These are phyloP conservation scores for Claviceps pazoutovae DNA, from an alignment of 2,329 filamentous ascomycete genomes.

Conservation along the genomic window DNA sequence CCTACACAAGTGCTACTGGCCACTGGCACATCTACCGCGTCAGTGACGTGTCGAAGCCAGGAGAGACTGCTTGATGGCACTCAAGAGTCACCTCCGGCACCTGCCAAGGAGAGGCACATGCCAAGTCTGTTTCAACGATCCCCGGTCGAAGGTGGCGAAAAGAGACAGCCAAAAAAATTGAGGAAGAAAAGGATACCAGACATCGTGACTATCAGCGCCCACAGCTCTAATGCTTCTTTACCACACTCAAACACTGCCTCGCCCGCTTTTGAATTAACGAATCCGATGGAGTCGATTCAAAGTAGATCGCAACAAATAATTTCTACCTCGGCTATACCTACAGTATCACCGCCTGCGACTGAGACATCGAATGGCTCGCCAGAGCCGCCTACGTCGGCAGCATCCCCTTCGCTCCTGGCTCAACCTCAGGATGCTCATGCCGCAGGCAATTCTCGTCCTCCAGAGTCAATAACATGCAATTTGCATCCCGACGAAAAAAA, in stretches of 20 bases:
- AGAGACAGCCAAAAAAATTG: constrained; percentile 74
- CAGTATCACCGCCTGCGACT: not conserved
- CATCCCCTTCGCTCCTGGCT: constrained; percentile 8
- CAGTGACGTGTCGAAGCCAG: constrained; percentile 31
- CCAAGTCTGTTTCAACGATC: constrained; percentile 59
- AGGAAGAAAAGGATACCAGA: constrained; percentile 72
- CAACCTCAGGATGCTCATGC: constrained; percentile 22
- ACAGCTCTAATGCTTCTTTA: constrained; percentile 76
- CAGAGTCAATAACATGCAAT: constrained; percentile 27
- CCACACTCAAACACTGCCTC: constrained; percentile 30
- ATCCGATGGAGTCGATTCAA: constrained; percentile 29
- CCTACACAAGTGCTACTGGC: constrained; percentile 13
- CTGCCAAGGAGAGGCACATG: constrained; percentile 52
- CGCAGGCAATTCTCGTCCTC: constrained; percentile 32
- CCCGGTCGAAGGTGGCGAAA: constrained; percentile 43
- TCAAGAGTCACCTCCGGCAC: constrained; percentile 37
- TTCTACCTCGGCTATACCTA: not conserved
- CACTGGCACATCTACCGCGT: constrained; percentile 16
- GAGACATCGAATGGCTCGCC: not conserved
- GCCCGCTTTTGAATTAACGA: constrained; percentile 29
- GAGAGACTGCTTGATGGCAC: constrained; percentile 31
- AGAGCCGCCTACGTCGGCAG: constrained; percentile 2
- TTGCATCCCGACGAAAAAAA: constrained; percentile 35
- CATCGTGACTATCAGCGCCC: constrained; percentile 71
- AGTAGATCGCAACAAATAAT: constrained; percentile 3